Evolutionary conservation across 2,329 filamentous ascomycete species (phyloP), one percentile per base, ranked within the genome.

Genomic region (Ceratocystis smalleyi): DNA sequence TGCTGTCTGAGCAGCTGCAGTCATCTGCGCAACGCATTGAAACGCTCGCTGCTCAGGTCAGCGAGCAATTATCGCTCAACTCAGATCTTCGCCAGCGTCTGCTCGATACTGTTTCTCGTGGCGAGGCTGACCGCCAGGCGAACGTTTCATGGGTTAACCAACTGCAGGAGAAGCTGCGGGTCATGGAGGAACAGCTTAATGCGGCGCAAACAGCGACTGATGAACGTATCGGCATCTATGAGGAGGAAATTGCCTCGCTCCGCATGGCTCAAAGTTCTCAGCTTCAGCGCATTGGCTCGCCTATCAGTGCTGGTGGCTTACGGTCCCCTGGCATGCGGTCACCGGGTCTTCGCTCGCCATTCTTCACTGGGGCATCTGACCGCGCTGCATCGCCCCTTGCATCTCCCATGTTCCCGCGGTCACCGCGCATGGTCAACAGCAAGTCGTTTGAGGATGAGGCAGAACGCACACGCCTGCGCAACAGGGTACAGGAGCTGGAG

Each of bases 131-230:
- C 70, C 91, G 95, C 72, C 85, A 86, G 70, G 77, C 84, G 66
- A 95, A 91, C 67, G 88, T 88, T 15, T 80, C 84, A 62, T 87
- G 89, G 70, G 96, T 99, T 72, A 89, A 89, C 65, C 81, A 85
- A 64, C 83, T 97, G 72, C 91, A 97, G 73, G 81, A 82, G 67
- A 87, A 85, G 65, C 85, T 99, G 65, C 89, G 88, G 70, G 75
- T 78, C 17, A 83, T 96, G 61, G 94, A 97, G 72, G 91, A 97
- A 67, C 83, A 87, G 69, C 82, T 99, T 24, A 80, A 95, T 63
- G 76, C 83, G 22, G 90, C 92, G 1, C 92, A 97, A 73, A 86
- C 89, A 65, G 83, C 87, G 22, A 92, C 90, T 0, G 94, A 99
- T 72, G 91, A 92, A 60, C 85, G 86, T 47, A 83, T 97, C 65